phyloP scores from a whole-genome alignment of 495 filamentous ascomycete species.

The Tuber magnatum region DNA sequence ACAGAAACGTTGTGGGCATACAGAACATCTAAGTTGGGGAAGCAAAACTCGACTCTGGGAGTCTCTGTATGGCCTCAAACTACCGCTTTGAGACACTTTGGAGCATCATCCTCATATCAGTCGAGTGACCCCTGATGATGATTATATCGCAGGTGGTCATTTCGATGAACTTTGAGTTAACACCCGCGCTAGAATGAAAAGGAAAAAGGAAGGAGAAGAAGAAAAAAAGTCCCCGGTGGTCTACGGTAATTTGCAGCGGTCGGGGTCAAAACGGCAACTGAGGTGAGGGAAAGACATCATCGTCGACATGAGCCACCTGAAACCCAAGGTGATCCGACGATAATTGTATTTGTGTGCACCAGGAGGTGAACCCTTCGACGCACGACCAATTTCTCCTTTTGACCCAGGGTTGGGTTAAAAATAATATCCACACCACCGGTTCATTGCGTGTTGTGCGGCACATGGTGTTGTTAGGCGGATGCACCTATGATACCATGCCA shows the following conservation, averaged over 20 bases:
- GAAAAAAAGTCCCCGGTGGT: too few species aligned
- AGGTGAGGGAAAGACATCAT: not conserved
- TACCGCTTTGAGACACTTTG: too few species aligned
- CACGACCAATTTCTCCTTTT: not conserved
- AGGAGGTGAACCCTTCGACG: not conserved
- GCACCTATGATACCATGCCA: not conserved
- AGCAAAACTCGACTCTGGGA: too few species aligned
- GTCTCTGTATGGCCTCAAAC: too few species aligned
- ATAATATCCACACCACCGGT: not conserved
- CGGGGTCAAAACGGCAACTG: not conserved
- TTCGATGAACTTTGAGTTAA: not conserved
- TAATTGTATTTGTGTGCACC: not conserved
- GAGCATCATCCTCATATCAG: too few species aligned
- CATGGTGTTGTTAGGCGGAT: not conserved
- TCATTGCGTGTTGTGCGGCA: not conserved
- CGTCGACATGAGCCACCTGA: not conserved
- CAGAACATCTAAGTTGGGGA: too few species aligned
- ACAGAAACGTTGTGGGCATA: too few species aligned
- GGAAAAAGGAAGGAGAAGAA: too few species aligned
- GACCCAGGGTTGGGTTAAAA: not conserved
- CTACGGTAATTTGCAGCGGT: too few species aligned
- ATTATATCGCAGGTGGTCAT: not conserved
- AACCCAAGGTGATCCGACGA: not conserved
- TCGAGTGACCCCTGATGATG: not conserved
- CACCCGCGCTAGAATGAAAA: not conserved